These are phyloP conservation scores for Mycena albidolilacea DNA, from an alignment of 768 basidiomycete species.

Conservation along the genomic window DNA sequence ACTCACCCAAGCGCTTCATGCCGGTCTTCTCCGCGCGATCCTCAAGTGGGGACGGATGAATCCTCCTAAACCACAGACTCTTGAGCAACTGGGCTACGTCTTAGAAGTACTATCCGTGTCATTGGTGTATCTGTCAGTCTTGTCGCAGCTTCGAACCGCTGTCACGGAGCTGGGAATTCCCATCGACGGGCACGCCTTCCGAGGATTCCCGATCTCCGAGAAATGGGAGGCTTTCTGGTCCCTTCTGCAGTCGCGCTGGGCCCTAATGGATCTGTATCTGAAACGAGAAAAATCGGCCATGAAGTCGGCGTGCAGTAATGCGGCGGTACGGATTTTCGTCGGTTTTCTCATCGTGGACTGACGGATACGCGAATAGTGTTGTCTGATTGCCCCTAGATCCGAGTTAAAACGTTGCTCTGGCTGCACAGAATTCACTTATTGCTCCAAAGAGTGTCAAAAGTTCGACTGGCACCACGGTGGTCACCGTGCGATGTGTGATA, in stretches of 20 bases:
- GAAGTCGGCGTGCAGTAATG: background rate
- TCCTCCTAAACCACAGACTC: background rate
- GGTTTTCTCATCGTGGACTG: background rate
- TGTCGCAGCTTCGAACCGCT: background rate
- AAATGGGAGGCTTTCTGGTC: constrained; percentile 1
- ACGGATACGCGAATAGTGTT: background rate
- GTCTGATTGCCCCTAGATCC: background rate
- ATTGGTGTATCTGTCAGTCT: background rate
- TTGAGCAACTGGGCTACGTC: background rate
- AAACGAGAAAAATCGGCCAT: background rate
- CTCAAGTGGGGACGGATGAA: background rate
- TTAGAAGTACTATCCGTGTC: background rate
- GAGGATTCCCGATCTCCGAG: background rate
- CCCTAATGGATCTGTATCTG: background rate
- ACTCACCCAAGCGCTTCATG: background rate
- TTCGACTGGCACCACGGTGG: background rate
- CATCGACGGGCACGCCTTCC: background rate
- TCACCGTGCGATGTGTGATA: background rate
- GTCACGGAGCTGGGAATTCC: background rate
- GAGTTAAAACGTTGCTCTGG: background rate
- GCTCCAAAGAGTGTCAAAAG: background rate
- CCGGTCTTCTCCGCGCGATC: background rate
- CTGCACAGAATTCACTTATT: background rate
- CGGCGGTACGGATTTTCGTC: background rate
- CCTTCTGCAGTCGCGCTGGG: background rate